Evolutionary conservation across 257 asterid genomes (phyloP).

Genomic region (Solanum pimpinellifolium): DNA sequence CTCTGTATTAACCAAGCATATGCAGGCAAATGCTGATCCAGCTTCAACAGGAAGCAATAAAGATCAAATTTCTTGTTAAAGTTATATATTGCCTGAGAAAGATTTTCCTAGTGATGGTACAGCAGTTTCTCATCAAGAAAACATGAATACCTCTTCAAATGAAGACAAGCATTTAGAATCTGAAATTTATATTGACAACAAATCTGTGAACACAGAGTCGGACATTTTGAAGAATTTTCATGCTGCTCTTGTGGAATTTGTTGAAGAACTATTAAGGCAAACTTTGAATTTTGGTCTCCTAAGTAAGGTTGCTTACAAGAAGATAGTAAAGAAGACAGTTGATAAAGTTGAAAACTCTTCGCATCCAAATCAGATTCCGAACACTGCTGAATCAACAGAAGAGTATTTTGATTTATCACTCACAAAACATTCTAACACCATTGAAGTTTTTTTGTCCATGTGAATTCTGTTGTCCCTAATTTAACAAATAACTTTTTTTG

Average conservation of each 20-base stretch:
- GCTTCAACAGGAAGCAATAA: conserved; percentile 6
- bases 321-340: conserved; percentile 57
- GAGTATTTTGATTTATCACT: conserved; percentile 41
- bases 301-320: conserved; percentile 68
- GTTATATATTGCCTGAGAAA: background rate
- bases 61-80: conserved; percentile 1
- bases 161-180: conserved; percentile 30
- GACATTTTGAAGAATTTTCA: conserved; percentile 40
- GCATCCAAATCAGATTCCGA: conserved; percentile 55
- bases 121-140: conserved; percentile 1
- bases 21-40: conserved; percentile 15
- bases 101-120: background rate
- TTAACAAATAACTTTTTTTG: conserved; percentile 26
- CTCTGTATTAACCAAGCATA: conserved; percentile 20
- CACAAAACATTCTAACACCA: conserved; percentile 56
- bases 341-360: conserved; percentile 57
- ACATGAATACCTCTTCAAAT: conserved; percentile 8
- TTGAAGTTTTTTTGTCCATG: conserved; percentile 1
- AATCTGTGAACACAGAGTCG: conserved; percentile 19
- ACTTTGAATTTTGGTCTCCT: conserved; percentile 61
- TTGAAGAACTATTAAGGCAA: conserved; percentile 69
- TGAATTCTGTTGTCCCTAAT: background rate
- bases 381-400: conserved; percentile 38
- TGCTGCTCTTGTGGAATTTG: conserved; percentile 51
- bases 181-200: conserved; percentile 24